Evolutionary conservation across 75 land plant species (phyloP).

Genomic region (Pinus albicaulis): DNA sequence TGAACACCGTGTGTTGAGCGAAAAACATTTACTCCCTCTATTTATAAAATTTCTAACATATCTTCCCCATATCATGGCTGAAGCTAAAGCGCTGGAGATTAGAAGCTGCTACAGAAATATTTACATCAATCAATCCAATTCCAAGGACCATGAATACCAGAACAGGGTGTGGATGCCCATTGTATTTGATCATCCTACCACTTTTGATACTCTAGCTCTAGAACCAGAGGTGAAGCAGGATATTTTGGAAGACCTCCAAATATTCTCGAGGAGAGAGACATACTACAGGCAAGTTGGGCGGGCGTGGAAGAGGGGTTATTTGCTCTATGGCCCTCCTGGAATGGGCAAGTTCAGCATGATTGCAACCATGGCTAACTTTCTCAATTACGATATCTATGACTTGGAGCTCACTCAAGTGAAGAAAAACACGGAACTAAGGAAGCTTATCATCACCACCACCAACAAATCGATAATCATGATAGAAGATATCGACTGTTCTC

Average conservation of each 20-base stretch:
- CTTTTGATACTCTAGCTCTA: too few species aligned
- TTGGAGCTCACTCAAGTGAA: constrained; percentile 47
- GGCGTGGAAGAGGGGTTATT: constrained; percentile 1
- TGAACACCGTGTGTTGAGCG: too few species aligned
- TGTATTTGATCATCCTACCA: too few species aligned
- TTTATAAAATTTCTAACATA: too few species aligned
- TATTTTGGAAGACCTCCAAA: too few species aligned
- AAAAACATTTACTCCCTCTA: too few species aligned
- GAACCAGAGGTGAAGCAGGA: too few species aligned
- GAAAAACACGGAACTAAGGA: constrained; percentile 33
- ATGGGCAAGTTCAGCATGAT: constrained; percentile 69
- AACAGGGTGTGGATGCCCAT: constrained; percentile 47
- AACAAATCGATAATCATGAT: too few species aligned
- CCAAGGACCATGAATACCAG: background rate
- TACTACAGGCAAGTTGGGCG: background rate
- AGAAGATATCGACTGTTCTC: too few species aligned
- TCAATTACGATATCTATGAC: constrained; percentile 54
- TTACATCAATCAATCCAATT: constrained; percentile 37
- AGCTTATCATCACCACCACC: background rate
- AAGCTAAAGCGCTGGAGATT: constrained; percentile 26
- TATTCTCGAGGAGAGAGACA: too few species aligned
- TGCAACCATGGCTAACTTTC: constrained; percentile 60
- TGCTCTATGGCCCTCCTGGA: constrained; percentile 62
- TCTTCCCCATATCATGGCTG: too few species aligned
- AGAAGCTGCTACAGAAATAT: constrained; percentile 28